Percentiles rank a stretch among this genome's conserved stretches.
phyloP scores from a whole-genome alignment of 805 yeast genomes.

The Candida vaughaniae region DNA sequence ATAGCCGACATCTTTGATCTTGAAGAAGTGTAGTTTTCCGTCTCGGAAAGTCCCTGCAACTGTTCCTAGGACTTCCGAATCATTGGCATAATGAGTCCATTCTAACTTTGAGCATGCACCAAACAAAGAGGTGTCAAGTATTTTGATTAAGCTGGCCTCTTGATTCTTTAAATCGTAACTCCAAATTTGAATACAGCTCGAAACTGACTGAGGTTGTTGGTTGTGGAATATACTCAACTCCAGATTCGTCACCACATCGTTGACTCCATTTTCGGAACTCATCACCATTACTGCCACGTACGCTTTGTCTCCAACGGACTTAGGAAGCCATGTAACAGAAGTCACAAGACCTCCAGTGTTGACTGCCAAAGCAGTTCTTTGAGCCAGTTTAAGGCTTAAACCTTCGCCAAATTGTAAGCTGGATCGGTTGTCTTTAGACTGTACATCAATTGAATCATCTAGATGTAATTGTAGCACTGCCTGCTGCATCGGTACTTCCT shows the following conservation, averaged over 20 bases:
- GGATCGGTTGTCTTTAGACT: background rate
- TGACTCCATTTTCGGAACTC: slow-evolving; percentile 23
- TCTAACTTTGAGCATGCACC: slow-evolving; percentile 45
- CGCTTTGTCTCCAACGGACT: slow-evolving; percentile 22
- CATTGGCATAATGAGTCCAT: slow-evolving; percentile 37
- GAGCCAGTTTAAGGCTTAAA: slow-evolving; percentile 1
- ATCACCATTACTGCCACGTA: slow-evolving; percentile 54
- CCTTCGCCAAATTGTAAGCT: background rate
- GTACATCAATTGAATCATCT: background rate
- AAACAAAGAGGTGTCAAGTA: slow-evolving; percentile 31
- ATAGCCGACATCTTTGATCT: slow-evolving; percentile 22
- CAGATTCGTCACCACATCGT: slow-evolving; percentile 17
- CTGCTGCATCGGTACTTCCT: background rate
- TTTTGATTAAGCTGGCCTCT: slow-evolving; percentile 24
- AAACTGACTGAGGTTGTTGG: slow-evolving; percentile 11
- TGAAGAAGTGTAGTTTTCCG: slow-evolving; percentile 53
- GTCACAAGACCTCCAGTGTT: slow-evolving; percentile 51
- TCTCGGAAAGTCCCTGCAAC: slow-evolving; percentile 56
- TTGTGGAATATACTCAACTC: slow-evolving; percentile 32
- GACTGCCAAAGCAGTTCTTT: slow-evolving; percentile 1
- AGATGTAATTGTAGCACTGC: background rate
- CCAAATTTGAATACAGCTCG: slow-evolving; percentile 48
- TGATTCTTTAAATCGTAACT: slow-evolving; percentile 27
- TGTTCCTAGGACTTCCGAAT: slow-evolving; percentile 33
- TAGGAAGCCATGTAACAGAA: slow-evolving; percentile 52